Evolutionary conservation across 2,329 filamentous ascomycete species (phyloP).

Genomic region (Cyphellophora attinorum): DNA sequence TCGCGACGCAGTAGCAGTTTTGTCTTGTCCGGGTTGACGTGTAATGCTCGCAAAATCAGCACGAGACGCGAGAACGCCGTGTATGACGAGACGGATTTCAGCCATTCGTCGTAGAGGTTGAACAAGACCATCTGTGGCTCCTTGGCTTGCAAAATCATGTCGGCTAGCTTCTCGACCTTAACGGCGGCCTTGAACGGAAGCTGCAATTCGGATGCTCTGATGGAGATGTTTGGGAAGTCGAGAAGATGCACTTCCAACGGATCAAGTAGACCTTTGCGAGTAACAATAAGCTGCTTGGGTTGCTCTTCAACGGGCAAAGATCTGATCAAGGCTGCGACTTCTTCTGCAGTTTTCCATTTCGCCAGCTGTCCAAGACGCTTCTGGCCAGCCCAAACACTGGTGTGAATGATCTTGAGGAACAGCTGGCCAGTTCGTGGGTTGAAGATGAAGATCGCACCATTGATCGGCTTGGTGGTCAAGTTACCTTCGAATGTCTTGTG

Average conservation of each 20-base stretch:
- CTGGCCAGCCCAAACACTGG: constrained; percentile 96
- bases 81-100: constrained; percentile 97
- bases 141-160: constrained; percentile 96
- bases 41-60: constrained; percentile 83
- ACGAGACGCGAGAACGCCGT: constrained; percentile 95
- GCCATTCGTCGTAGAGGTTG: constrained; percentile 97
- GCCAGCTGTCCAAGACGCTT: constrained; percentile 97
- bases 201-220: constrained; percentile 91
- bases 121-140: constrained; percentile 99
- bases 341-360: constrained; percentile 99
- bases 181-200: constrained; percentile 98
- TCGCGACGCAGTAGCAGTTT: constrained; percentile 91
- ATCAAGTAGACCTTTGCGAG: constrained; percentile 91
- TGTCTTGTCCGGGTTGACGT: constrained; percentile 97
- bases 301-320: constrained; percentile 96
- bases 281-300: constrained; percentile 97
- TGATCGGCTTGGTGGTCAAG: constrained; percentile 97
- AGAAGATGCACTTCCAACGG: constrained; percentile 93
- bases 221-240: constrained; percentile 98
- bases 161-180: constrained; percentile 98
- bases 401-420: constrained; percentile 99
- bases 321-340: constrained; percentile 94
- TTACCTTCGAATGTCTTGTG: constrained; percentile 99
- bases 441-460: constrained; percentile 99
- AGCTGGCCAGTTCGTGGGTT: constrained; percentile 96